Base-by-base conservation (phyloP, 257 asterid genomes). In the Eucommia ulmoides region DNA sequence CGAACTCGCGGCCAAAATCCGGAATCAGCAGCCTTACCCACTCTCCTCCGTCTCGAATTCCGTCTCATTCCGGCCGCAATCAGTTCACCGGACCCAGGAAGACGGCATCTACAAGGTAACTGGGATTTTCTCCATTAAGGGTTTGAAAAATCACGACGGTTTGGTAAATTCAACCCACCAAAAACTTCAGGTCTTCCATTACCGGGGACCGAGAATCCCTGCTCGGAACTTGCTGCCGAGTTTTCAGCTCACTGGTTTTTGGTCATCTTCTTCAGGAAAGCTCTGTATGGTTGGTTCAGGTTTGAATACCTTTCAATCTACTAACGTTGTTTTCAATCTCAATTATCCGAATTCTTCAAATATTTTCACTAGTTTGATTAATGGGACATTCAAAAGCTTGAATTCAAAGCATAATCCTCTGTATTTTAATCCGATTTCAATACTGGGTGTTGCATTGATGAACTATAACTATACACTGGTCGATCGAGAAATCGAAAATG, bases 211-310 rank as follows among this genome's bases (percentile, higher is more conserved):
- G 7, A 69, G 74, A 72, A 59, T 79, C 44, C 95, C 92, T 41
- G 59, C 63, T 23, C 11, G 61, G 5, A 20, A 60, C 67, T 57
- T 33, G 24, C 58, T 53, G 14, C 20, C 46, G 47, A 64, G n/a
- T 48, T 73, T 75, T 51, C 45, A 56, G 12, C 20, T 88, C 49
- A 61, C 55, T 22, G 97, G 97, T 38, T 77, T 74, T 56, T 88
- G 95, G 97, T 76, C 80, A 64, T 82, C 87, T 49, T 23, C 50
- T 20, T 67, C 87, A 3, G 94, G 97, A 58, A 82, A 75, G 63
- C 80, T 88, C 19, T 88, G 97, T 59, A 77, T 84, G 95, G 68
- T 81, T 11, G 93, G 93, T n/a, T 53, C 81, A 19, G 95, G 88
- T 60, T 42, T 49, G 24, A 67, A 69, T 15, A 67, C 47, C 56